Percentiles rank a stretch among this genome's conserved stretches.
Conservation (phyloP, 2,329 filamentous ascomycete species). For the Diaporthe nobilis region DNA sequence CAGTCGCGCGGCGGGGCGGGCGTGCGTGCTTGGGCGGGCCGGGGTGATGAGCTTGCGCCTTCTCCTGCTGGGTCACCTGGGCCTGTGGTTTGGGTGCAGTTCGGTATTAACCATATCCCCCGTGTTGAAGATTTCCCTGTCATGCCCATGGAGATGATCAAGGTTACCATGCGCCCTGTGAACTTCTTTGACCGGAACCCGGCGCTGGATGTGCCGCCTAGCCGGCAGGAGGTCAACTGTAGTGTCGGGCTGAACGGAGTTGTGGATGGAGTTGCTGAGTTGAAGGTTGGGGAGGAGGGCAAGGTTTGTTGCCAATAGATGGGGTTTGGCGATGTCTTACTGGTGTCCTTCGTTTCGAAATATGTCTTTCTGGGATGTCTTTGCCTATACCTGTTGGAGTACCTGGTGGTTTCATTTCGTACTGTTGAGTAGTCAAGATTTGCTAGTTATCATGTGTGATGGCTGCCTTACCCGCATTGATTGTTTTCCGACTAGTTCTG, state of each 20-base stretch:
- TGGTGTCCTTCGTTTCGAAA: neutral
- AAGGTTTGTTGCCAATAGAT: slow-evolving; percentile 12
- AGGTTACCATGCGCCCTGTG: slow-evolving; percentile 63
- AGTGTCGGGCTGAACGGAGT: slow-evolving; percentile 49
- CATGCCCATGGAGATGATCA: slow-evolving; percentile 73
- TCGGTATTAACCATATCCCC: slow-evolving; percentile 72
- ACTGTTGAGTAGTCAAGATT: too few species aligned
- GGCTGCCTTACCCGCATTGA: too few species aligned
- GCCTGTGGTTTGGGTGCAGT: slow-evolving; percentile 67
- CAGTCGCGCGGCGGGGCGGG: slow-evolving; percentile 55
- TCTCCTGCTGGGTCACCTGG: slow-evolving; percentile 53
- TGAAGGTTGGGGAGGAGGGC: slow-evolving; percentile 39
- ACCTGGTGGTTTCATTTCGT: too few species aligned
- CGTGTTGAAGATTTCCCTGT: slow-evolving; percentile 77
- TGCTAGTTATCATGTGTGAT: too few species aligned
- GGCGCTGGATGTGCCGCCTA: slow-evolving; percentile 63
- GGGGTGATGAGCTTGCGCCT: slow-evolving; percentile 57
- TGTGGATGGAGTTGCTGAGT: slow-evolving; percentile 33
- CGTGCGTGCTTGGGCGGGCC: slow-evolving; percentile 51
- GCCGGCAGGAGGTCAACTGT: slow-evolving; percentile 58
- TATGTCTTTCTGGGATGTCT: too few species aligned
- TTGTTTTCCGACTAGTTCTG: too few species aligned
- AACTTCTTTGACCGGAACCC: slow-evolving; percentile 69
- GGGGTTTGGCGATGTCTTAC: neutral
- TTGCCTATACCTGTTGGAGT: too few species aligned